Base-by-base conservation (phyloP, 768 basidiomycete genomes). In the Calocybe indica region DNA sequence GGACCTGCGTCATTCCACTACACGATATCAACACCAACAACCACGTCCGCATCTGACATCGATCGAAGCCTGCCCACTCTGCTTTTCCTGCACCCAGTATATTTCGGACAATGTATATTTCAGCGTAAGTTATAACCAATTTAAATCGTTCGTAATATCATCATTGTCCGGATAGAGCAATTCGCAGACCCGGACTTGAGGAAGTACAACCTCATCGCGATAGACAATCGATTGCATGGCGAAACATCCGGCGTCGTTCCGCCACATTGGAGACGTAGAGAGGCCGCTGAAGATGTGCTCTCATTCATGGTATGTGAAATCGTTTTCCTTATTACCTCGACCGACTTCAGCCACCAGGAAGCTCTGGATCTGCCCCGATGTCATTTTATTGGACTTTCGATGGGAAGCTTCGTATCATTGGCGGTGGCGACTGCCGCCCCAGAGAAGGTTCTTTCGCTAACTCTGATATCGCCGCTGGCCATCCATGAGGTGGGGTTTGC, bases 371-470 rank as follows among this genome's bases (percentile, higher is more conserved):
- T 72, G 32, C 67, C 67, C 5, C 56, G 65, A 2, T 72, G 69
- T 45, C 69, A 71, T 54, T 48, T 71, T n/a, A 52, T 67, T 13
- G 71, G 66, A 5, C 31, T 70, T 13, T 69, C 69, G 1, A 58
- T 67, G 59, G 71, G 71, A 6, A 53, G 68, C 1, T 65, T 60
- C 46, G 58, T 65, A 4, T 62, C 68, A 13, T 38, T 70, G 14
- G 59, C 69, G 48, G 49, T 63, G 34, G 64, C 66, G 10, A 57
- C 69, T 6, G 52, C 55, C 8, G 58, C 65, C 36, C 69, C 68
- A 0, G 57, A 66, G 7, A 63, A 58, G 51, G 64, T 68, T 3
- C 54, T 66, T 1, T 70, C 68, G 0, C 42, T 67, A 8, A 67
- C 66, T 49, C 57, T 72, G 43, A 30, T 72, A 3, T 70, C 71